Conservation (phyloP, 352 stramenopile species). For the Phytophthora tentaculata region DNA sequence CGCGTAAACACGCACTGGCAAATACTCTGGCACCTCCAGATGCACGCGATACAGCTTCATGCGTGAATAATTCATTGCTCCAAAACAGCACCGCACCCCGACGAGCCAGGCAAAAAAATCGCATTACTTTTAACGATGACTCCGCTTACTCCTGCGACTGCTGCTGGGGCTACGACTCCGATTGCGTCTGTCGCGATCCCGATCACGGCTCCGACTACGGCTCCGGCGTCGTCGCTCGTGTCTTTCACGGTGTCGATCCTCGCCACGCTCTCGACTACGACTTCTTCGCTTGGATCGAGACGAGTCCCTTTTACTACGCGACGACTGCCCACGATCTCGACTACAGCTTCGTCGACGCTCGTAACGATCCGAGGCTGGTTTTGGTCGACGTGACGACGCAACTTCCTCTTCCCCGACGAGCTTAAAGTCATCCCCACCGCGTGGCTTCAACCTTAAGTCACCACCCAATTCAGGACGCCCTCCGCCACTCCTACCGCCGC, state of each 20-base stretch:
- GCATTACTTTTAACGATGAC: slow-evolving; percentile 10
- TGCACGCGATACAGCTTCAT: no score
- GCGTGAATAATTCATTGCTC: no score
- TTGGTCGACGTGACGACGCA: slow-evolving; percentile 11
- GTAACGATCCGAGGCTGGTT: slow-evolving; percentile 8
- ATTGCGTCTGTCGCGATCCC: slow-evolving; percentile 13
- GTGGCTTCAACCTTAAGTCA: slow-evolving; percentile 55
- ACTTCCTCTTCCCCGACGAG: slow-evolving; percentile 55
- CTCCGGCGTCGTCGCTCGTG: slow-evolving; percentile 25
- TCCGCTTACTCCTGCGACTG: slow-evolving; percentile 11
- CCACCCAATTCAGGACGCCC: slow-evolving; percentile 38
- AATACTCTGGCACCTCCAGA: no score
- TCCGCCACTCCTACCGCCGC: slow-evolving; percentile 15
- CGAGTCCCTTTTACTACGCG: slow-evolving; percentile 13
- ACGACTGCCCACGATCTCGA: slow-evolving; percentile 19
- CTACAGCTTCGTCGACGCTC: slow-evolving; percentile 31
- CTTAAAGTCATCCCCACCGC: slow-evolving; percentile 42
- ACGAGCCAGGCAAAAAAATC: no score
- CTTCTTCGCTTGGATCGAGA: slow-evolving; percentile 24
- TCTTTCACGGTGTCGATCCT: slow-evolving; percentile 16
- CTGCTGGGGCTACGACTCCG: slow-evolving; percentile 24
- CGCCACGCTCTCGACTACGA: slow-evolving; percentile 15
- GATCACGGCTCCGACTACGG: slow-evolving; percentile 20
- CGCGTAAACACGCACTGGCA: no score
- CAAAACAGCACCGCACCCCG: no score